These are phyloP conservation scores for Phytophthora citrophthora DNA, from an alignment of 352 stramenopile species.

Conservation along the genomic window DNA sequence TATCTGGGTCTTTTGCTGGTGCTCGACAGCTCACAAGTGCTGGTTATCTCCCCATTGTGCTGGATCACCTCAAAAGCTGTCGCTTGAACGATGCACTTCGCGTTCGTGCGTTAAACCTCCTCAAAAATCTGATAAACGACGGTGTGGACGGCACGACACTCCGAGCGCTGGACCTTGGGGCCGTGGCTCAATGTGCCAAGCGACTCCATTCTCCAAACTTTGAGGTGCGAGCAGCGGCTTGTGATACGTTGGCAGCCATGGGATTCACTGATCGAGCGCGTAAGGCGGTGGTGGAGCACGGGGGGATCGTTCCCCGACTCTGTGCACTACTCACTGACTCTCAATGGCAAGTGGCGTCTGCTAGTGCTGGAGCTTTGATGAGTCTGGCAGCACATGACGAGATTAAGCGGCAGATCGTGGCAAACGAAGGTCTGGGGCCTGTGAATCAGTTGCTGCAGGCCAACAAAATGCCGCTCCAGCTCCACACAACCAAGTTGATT, in stretches of 20 bases:
- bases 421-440: conserved; percentile 46
- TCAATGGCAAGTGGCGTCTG: conserved; percentile 58
- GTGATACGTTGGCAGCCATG: conserved; percentile 59
- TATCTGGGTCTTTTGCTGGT: conserved; percentile 52
- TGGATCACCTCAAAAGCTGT: conserved; percentile 52
- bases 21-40: conserved; percentile 52
- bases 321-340: conserved; percentile 61
- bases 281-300: conserved; percentile 58
- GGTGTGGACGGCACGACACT: conserved; percentile 53
- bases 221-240: conserved; percentile 55
- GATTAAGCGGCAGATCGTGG: conserved; percentile 69
- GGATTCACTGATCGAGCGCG: conserved; percentile 68
- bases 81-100: conserved; percentile 42
- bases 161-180: conserved; percentile 61
- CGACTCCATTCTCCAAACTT: conserved; percentile 48
- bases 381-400: conserved; percentile 68
- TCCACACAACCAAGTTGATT: conserved; percentile 75
- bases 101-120: conserved; percentile 58
- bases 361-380: conserved; percentile 71
- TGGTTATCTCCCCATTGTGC: conserved; percentile 57
- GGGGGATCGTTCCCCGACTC: conserved; percentile 56
- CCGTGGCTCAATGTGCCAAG: conserved; percentile 47
- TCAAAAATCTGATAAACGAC: conserved; percentile 77
- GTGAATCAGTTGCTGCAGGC: conserved; percentile 73
- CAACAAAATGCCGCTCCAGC: conserved; percentile 57